Conservation (phyloP, 106 monocot genomes). For the Acorus gramineus region DNA sequence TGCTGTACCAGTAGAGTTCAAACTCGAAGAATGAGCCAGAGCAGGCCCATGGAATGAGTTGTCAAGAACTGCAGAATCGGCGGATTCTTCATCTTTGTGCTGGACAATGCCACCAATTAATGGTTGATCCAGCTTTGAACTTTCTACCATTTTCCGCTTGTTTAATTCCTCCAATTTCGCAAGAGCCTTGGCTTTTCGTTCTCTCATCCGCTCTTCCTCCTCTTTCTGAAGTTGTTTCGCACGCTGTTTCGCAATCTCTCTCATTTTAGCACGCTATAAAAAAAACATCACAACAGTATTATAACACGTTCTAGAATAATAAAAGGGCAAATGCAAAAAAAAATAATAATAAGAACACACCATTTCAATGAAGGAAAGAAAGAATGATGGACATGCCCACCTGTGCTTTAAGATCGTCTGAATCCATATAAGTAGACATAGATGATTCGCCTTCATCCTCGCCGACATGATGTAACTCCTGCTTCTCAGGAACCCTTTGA, state of each 20-base stretch:
- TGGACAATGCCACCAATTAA: slow-evolving; percentile 1
- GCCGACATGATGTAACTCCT: slow-evolving; percentile 5
- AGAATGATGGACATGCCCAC: slow-evolving; percentile 15
- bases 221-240: slow-evolving; percentile 61
- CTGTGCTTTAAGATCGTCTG: slow-evolving; percentile 48
- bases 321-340: neutral
- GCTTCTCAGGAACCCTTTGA: slow-evolving; percentile 17
- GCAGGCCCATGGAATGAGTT: neutral
- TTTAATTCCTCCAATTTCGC: slow-evolving; percentile 90
- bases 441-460: slow-evolving; percentile 11
- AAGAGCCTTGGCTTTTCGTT: slow-evolving; percentile 90
- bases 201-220: slow-evolving; percentile 71
- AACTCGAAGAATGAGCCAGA: neutral
- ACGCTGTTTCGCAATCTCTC: slow-evolving; percentile 65
- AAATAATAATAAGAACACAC: neutral
- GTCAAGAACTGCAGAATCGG: neutral
- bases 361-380: neutral
- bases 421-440: slow-evolving; percentile 18
- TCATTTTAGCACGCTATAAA: slow-evolving; percentile 53
- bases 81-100: slow-evolving; percentile 6
- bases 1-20: neutral
- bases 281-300: neutral
- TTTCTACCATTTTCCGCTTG: slow-evolving; percentile 33
- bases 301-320: neutral
- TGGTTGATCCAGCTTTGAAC: slow-evolving; percentile 17